Base-by-base conservation (phyloP, 2,329 filamentous ascomycete species). In the Dactylellina leptospora region DNA sequence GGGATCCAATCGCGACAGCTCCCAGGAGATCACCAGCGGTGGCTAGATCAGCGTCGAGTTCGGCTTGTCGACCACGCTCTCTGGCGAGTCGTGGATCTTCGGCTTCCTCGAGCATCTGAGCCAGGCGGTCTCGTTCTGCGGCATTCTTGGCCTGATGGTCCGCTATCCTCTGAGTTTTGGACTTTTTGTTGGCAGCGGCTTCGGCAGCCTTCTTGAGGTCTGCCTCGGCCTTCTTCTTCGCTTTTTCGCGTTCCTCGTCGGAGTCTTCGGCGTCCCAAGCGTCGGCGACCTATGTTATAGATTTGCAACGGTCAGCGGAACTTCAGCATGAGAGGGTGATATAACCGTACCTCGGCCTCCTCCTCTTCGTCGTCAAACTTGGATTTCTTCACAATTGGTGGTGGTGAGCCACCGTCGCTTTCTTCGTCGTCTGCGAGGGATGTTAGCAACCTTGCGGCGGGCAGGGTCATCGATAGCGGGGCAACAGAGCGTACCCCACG, bases 251-350 rank as follows among this genome's bases (percentile, higher is more conserved):
- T 84, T 99, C 95, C 77, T 88, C 93, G 78, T 99, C 95, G 74
- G 92, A 96, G 82, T 99, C 95, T 79, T 97, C 95, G 76, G 91
- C 93, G 78, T 97, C 93, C 95, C 95, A 99, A 30, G 91, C 93
- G 72, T 99, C 95, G 78, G 97, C 86, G 64, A 97, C 91, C 89
- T 96, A 75, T 66, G 45, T 53, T 76, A 40, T 59, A 50, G 51
- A 63, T 36, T 36, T 59, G 70, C 61, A 61, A 11, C n/a, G n/a
- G 20, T 53, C 72, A 22, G 75, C 73, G 36, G 9, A 27, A 10
- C 27, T 8, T 10, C 28, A 8, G 28, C 63, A 13, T 50, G 2
- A 27, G 36, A 13, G 30, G 28, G 5, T 40, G 8, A 1, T 40
- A 23, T 10, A 28, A 2, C 8, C 84, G 78, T 85, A 93, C 93